Evolutionary conservation across 1,139 yeast species (phyloP).

Genomic region (Saccharomyces hybrid): DNA sequence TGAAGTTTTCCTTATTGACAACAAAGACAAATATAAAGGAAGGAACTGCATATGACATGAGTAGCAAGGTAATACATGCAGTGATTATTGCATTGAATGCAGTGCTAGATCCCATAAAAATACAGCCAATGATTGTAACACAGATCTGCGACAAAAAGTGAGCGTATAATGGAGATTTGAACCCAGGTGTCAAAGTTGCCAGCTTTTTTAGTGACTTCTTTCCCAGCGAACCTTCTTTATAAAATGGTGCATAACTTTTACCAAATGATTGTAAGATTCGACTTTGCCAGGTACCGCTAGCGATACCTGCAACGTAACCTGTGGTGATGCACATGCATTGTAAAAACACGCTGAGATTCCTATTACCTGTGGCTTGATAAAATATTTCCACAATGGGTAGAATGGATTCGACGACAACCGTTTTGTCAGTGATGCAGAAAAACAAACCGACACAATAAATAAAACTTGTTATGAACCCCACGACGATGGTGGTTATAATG

Average conservation of each 20-base stretch:
- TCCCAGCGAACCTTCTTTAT: constrained; percentile 2
- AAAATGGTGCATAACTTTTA: constrained; percentile 34
- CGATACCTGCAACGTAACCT: constrained; percentile 41
- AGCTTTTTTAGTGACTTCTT: constrained; percentile 26
- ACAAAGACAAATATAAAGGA: constrained; percentile 30
- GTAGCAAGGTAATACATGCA: constrained; percentile 34
- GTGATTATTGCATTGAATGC: constrained; percentile 36
- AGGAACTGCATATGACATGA: constrained; percentile 34
- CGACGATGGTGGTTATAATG: constrained; percentile 48
- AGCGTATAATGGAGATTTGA: constrained; percentile 32
- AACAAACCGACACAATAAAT: constrained; percentile 48
- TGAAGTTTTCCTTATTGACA: constrained; percentile 40
- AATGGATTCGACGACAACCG: constrained; percentile 36
- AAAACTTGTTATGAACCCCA: constrained; percentile 44
- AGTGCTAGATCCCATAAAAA: constrained; percentile 34
- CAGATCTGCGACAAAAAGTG: constrained; percentile 31
- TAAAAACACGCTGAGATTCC: constrained; percentile 44
- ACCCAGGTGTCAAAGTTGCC: constrained; percentile 24
- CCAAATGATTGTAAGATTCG: constrained; percentile 48
- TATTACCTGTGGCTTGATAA: constrained; percentile 49
- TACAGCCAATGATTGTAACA: constrained; percentile 33
- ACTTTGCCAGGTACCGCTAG: constrained; percentile 48
- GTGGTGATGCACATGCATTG: constrained; percentile 39
- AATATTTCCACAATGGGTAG: constrained; percentile 56
- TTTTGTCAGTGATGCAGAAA: constrained; percentile 48